These are phyloP conservation scores for Rhizomucor miehei DNA, from an alignment of 371 early-diverging fungal genomes.

Conservation along the genomic window DNA sequence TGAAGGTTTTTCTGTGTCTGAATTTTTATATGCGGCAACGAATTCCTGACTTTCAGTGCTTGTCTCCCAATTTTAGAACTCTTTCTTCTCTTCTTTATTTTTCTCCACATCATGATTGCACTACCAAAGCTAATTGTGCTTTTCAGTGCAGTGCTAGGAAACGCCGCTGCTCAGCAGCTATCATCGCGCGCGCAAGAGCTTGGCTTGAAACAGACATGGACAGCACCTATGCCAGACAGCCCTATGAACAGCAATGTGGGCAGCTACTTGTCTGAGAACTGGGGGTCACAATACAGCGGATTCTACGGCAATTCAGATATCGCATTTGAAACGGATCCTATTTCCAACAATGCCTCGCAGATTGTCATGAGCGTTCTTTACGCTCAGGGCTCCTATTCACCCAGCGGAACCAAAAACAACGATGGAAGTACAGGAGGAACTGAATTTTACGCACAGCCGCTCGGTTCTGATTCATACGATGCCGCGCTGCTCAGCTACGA, in stretches of 20 bases:
- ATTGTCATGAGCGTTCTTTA: slow-evolving; percentile 38
- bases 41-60: too few relatives aligned
- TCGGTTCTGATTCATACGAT: slow-evolving; percentile 31
- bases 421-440: slow-evolving; percentile 37
- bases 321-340: slow-evolving; percentile 45
- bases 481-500: slow-evolving; percentile 51
- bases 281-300: slow-evolving; percentile 17
- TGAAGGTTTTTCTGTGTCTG: too few relatives aligned
- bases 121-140: not conserved
- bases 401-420: slow-evolving; percentile 12
- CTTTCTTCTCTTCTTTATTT: too few relatives aligned
- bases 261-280: slow-evolving; percentile 20
- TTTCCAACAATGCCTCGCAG: slow-evolving; percentile 16
- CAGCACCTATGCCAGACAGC: slow-evolving; percentile 22
- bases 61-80: too few relatives aligned
- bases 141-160: not conserved
- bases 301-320: slow-evolving; percentile 30
- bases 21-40: too few relatives aligned
- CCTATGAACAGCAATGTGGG: slow-evolving; percentile 1
- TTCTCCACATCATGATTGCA: too few relatives aligned
- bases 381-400: slow-evolving; percentile 44
- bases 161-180: slow-evolving; percentile 3
- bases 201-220: slow-evolving; percentile 33
- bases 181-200: slow-evolving; percentile 21
- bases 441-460: slow-evolving; percentile 46